Conservation (phyloP, 345 rosid genomes). For the Bretschneidera sinensis region DNA sequence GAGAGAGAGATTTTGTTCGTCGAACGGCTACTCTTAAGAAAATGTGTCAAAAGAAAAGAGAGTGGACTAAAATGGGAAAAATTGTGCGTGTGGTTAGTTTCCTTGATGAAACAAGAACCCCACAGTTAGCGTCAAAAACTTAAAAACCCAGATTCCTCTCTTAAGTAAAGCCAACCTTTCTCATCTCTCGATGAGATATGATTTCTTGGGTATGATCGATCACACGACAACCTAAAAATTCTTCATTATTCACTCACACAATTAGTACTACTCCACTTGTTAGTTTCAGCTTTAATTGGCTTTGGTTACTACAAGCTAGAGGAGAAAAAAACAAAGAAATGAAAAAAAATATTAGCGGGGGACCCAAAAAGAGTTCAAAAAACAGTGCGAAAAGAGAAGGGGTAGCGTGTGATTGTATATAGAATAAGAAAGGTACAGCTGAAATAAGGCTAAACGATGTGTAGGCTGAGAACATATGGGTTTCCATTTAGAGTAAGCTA, state of each 20-base stretch:
- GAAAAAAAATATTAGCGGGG: too few species aligned
- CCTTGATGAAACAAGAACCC: conserved; percentile 22
- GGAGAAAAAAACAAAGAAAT: too few species aligned
- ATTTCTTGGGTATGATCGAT: conserved; percentile 10
- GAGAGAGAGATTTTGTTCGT: too few species aligned
- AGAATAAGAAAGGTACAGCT: neutral
- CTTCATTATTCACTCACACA: conserved; percentile 10
- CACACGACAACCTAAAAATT: conserved; percentile 25
- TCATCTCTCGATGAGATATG: conserved; percentile 21
- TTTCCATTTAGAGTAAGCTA: conserved; percentile 28
- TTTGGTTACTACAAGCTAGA: too few species aligned
- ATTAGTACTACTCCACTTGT: too few species aligned
- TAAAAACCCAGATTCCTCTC: neutral
- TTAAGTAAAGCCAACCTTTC: conserved; percentile 16
- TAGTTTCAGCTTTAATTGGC: too few species aligned
- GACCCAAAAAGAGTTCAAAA: too few species aligned
- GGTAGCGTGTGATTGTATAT: too few species aligned
- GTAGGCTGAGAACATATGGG: conserved; percentile 13
- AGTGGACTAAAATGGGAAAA: conserved; percentile 12
- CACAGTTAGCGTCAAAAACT: conserved; percentile 8
- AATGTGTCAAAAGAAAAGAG: neutral
- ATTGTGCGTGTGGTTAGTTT: conserved; percentile 6
- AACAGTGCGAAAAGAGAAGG: too few species aligned
- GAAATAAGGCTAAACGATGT: conserved; percentile 18
- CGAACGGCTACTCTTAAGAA: too few species aligned